phyloP scores from a whole-genome alignment of 2,329 filamentous ascomycete species.

The Harringtonia aguacate region DNA sequence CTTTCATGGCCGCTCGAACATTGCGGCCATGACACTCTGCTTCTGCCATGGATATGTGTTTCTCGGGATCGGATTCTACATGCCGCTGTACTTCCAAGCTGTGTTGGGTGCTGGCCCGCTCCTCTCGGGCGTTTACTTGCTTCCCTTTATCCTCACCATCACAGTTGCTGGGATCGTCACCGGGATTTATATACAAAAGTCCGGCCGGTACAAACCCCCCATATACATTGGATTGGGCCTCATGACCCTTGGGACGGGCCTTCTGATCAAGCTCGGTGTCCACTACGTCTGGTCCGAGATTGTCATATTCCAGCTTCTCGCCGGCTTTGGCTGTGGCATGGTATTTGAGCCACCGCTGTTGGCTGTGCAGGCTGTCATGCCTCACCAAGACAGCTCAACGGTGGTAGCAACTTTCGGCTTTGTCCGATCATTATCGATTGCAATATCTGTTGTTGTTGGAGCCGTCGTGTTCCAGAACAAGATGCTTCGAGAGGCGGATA shows the following conservation, averaged over 20 bases:
- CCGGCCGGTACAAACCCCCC: conserved; percentile 42
- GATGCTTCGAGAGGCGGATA: too few relatives aligned
- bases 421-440: too few relatives aligned
- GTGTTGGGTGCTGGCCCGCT: conserved; percentile 35
- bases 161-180: conserved; percentile 32
- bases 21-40: conserved; percentile 31
- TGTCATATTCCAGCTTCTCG: conserved; percentile 36
- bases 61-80: conserved; percentile 35
- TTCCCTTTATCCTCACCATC: conserved; percentile 39
- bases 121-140: conserved; percentile 37
- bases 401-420: too few relatives aligned
- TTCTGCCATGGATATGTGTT: conserved; percentile 41
- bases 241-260: conserved; percentile 44
- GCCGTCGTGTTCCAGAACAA: too few relatives aligned
- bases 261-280: conserved; percentile 36
- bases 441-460: too few relatives aligned
- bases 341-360: conserved; percentile 49
- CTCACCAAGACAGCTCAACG: too few relatives aligned
- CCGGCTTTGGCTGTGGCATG: conserved; percentile 46
- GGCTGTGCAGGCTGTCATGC: conserved; percentile 49
- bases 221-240: conserved; percentile 38
- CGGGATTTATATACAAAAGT: conserved; percentile 36
- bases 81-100: conserved; percentile 36
- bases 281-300: conserved; percentile 20
- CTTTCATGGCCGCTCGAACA: conserved; percentile 34